Conservation (phyloP, 306 rosid genomes). For the Pterocarpus santalinus region DNA sequence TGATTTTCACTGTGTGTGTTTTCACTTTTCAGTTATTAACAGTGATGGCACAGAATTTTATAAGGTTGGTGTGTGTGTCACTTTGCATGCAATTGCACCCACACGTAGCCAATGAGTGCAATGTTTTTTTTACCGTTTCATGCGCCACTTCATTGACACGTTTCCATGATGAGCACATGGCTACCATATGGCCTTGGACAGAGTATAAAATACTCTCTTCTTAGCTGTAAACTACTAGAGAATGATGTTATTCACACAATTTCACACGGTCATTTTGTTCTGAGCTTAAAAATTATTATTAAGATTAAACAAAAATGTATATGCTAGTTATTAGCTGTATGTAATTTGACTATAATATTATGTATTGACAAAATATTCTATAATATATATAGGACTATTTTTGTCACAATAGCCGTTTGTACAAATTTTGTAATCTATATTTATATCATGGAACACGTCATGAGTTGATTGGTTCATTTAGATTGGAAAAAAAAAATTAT, state of each 20-base stretch:
- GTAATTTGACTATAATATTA: too few species aligned
- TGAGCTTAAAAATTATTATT: too few species aligned
- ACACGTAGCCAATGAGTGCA: conserved; percentile 50
- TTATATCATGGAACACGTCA: neutral
- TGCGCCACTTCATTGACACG: conserved; percentile 46
- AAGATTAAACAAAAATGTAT: too few species aligned
- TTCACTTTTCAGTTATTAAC: conserved; percentile 21
- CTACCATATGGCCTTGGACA: neutral
- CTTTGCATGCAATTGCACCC: conserved; percentile 50
- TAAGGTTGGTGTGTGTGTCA: conserved; percentile 34
- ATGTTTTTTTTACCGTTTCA: neutral
- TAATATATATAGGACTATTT: too few species aligned
- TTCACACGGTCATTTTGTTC: too few species aligned
- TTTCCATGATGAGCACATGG: conserved; percentile 31
- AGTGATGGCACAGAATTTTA: neutral
- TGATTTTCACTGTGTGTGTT: neutral
- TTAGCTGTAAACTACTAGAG: neutral
- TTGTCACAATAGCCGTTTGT: too few species aligned
- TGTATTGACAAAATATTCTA: too few species aligned
- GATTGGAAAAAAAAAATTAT: too few species aligned
- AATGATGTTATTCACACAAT: too few species aligned
- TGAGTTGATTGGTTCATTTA: neutral
- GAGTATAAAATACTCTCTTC: neutral
- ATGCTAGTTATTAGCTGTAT: too few species aligned
- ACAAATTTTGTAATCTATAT: too few species aligned